Evolutionary conservation across 108 stramenopile species (phyloP).

Genomic region (Cyclotella cryptica): DNA sequence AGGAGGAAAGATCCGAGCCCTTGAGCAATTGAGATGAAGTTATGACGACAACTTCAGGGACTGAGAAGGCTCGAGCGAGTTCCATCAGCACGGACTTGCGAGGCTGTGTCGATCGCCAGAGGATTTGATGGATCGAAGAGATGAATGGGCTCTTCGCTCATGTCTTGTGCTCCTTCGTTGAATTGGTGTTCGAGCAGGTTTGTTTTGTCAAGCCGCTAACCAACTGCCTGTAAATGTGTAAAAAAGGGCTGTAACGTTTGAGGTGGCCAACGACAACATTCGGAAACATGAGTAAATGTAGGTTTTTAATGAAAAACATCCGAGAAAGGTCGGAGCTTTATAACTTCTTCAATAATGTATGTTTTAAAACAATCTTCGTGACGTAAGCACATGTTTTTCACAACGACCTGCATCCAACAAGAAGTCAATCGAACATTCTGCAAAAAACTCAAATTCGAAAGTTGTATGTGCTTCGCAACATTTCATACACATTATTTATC

Average conservation of each 20-base stretch:
- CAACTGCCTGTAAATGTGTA: conserved; percentile 7
- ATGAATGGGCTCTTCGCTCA: conserved; percentile 15
- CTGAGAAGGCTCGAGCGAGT: not conserved
- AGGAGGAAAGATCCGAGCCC: too few relatives aligned
- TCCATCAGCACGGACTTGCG: not conserved
- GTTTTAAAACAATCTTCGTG: not conserved
- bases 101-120: not conserved
- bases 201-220: not conserved
- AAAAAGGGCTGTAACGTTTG: not conserved
- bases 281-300: not conserved
- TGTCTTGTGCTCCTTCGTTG: conserved; percentile 1
- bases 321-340: not conserved
- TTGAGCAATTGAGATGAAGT: not conserved
- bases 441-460: too few relatives aligned
- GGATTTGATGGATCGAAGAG: not conserved
- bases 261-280: not conserved
- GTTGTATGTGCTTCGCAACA: too few relatives aligned
- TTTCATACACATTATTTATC: too few relatives aligned
- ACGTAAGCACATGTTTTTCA: not conserved
- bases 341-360: not conserved
- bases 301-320: not conserved
- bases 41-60: not conserved
- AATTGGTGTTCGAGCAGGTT: not conserved
- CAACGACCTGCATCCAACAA: too few relatives aligned
- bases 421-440: too few relatives aligned